Conservation (phyloP, 2,329 filamentous ascomycete species). For the Clarireedia sp. region DNA sequence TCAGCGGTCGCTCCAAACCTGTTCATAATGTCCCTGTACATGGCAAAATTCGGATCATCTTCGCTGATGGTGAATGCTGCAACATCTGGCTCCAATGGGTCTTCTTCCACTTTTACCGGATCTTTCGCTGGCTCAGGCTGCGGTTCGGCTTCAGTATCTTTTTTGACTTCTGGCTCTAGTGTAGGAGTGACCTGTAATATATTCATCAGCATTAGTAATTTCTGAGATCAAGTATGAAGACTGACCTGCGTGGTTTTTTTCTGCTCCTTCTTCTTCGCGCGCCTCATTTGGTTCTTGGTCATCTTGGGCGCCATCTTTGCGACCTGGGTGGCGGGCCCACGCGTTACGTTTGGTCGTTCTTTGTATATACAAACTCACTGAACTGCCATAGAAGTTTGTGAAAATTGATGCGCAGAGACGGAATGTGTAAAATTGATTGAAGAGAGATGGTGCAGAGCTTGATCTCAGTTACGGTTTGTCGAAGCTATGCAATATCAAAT, state of each 20-base stretch:
- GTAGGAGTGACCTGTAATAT: slow-evolving; percentile 28
- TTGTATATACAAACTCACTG: too few relatives aligned
- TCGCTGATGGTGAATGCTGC: slow-evolving; percentile 44
- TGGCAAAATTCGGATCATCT: slow-evolving; percentile 70
- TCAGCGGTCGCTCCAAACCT: slow-evolving; percentile 64
- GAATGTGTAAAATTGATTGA: background rate
- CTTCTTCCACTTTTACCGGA: slow-evolving; percentile 22
- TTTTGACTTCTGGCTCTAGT: slow-evolving; percentile 23
- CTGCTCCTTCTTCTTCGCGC: slow-evolving; percentile 89
- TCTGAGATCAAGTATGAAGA: background rate
- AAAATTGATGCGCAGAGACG: background rate
- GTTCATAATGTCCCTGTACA: slow-evolving; percentile 75
- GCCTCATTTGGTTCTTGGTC: slow-evolving; percentile 89
- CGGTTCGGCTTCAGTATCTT: slow-evolving; percentile 30
- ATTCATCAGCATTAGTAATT: slow-evolving; percentile 2
- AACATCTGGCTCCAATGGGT: slow-evolving; percentile 38
- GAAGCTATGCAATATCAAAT: slow-evolving; percentile 15
- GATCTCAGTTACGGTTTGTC: background rate
- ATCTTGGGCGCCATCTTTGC: slow-evolving; percentile 61
- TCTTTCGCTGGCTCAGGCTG: slow-evolving; percentile 9
- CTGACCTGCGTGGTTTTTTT: slow-evolving; percentile 58
- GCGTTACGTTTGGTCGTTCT: background rate
- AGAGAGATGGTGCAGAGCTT: background rate
- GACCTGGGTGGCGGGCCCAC: slow-evolving; percentile 18
- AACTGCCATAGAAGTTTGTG: too few relatives aligned